phyloP scores from a whole-genome alignment of 352 stramenopile species.

The Pythium scleroteichum region DNA sequence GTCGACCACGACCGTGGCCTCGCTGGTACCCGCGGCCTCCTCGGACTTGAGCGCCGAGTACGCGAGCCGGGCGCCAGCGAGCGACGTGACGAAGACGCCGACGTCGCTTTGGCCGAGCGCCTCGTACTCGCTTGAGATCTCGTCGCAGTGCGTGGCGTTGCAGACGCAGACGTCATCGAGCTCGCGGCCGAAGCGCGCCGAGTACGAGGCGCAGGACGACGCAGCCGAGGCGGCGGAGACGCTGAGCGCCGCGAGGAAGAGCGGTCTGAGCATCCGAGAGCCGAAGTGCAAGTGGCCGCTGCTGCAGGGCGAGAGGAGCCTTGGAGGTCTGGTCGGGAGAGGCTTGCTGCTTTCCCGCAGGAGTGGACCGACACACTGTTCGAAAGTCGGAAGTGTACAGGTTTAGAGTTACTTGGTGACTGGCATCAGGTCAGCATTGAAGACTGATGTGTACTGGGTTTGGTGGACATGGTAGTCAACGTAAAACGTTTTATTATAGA shows the following conservation, averaged over 20 bases:
- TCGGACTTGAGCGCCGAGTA: constrained; percentile 32
- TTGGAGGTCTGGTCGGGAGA: no score
- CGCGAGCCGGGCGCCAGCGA: constrained; percentile 44
- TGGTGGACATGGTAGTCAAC: no score
- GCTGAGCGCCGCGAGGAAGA: background rate
- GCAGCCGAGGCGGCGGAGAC: background rate
- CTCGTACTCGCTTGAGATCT: constrained; percentile 49
- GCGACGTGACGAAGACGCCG: constrained; percentile 53
- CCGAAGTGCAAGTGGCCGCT: no score
- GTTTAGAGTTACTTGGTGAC: background rate
- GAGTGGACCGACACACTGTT: no score
- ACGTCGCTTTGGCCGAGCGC: constrained; percentile 33
- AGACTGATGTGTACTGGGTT: no score
- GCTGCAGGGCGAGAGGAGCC: no score
- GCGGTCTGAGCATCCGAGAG: background rate
- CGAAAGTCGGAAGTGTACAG: no score
- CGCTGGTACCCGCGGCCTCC: constrained; percentile 6
- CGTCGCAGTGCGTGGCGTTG: constrained; percentile 51
- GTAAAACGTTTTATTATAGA: no score
- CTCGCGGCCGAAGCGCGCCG: constrained; percentile 41
- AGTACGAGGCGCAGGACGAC: constrained; percentile 30
- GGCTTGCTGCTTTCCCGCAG: no score
- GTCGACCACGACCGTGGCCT: constrained; percentile 46
- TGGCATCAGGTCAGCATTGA: no score
- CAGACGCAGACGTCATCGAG: constrained; percentile 61